A percentile compares a stretch with the other conserved stretches of the same genome.
Conservation (phyloP, 2,329 filamentous ascomycete genomes). For the Aspergillus bombycis region DNA sequence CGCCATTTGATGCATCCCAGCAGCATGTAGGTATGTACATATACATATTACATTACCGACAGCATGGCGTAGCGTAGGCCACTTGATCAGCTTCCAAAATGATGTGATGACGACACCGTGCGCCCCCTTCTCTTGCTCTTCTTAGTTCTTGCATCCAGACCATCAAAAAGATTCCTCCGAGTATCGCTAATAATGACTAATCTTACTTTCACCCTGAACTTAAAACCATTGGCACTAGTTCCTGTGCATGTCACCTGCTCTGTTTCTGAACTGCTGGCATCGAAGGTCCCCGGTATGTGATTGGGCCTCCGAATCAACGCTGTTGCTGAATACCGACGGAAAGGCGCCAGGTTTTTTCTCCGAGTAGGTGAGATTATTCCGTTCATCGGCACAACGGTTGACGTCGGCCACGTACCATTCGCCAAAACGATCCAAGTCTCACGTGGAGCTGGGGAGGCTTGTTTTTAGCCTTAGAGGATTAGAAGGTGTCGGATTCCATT, state of each 20-base stretch:
- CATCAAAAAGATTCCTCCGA: conserved; percentile 17
- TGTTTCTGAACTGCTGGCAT: not conserved
- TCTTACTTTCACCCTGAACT: not conserved
- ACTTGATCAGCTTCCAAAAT: not conserved
- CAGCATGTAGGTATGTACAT: not conserved
- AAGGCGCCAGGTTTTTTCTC: not conserved
- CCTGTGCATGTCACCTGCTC: conserved; percentile 6
- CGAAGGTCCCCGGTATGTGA: not conserved
- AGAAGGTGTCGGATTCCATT: not conserved
- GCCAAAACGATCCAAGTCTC: conserved; percentile 6
- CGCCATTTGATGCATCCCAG: not conserved
- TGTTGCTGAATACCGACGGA: not conserved
- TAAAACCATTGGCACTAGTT: not conserved
- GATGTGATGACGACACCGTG: conserved; percentile 17
- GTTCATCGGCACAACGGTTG: conserved; percentile 15
- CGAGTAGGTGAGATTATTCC: conserved; percentile 1
- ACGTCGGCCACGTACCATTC: conserved; percentile 6
- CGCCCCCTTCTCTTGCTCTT: not conserved
- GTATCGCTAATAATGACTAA: conserved; percentile 16
- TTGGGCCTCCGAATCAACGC: not conserved
- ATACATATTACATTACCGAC: not conserved
- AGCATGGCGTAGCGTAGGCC: not conserved
- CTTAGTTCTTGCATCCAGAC: not conserved
- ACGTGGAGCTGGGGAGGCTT: conserved; percentile 10
- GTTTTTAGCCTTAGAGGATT: conserved; percentile 6